Base-by-base conservation (phyloP, 2,329 filamentous ascomycete genomes). In the Talaromyces albobiverticillius region DNA sequence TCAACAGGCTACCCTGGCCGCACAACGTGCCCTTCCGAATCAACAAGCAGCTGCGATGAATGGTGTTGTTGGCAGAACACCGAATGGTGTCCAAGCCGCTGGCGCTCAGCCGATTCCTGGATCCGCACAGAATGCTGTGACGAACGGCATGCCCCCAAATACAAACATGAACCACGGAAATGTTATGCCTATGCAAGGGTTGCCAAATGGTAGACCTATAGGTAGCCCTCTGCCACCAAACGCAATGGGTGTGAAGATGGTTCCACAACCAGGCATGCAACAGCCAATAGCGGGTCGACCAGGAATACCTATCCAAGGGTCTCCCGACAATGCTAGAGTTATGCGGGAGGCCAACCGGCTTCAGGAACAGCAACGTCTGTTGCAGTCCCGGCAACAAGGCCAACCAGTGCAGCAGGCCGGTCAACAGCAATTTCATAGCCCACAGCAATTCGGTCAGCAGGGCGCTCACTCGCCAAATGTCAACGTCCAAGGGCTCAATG, bases 191-290 rank as follows among this genome's bases (percentile, higher is more conserved):
- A 70, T 77, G 63, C 73, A 75, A 58, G 71, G 67, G 22, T 68
- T 76, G 64, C 67, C 72, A 46, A 68, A 65, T 50, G 69, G 71
- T 31, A 60, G 58, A 40, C 62, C 66, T 53, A 65, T 82, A 77
- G 65, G 77, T 81, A 70, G 70, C 69, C 57, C 78, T 73, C 51
- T 80, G 71, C 57, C 80, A 76, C 42, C 78, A 76, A 55, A 80
- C 75, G 23, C 82, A 75, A 79, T 83, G 65, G 80, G 82, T 40
- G 81, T 88, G 75, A 76, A 75, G 57, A 76, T 76, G 69, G 70
- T 74, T 61, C 68, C 71, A 14, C 71, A 87, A 58, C 79, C 82
- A 51, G 81, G 86, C 52, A 80, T 89, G 75, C 80, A 83, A 43
- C 71, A 72, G 52, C 63, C 61, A 26, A 66, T 71, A 51, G 64